These are phyloP conservation scores for Leccinum sublutescens DNA, from an alignment of 768 basidiomycete species.

Conservation along the genomic window DNA sequence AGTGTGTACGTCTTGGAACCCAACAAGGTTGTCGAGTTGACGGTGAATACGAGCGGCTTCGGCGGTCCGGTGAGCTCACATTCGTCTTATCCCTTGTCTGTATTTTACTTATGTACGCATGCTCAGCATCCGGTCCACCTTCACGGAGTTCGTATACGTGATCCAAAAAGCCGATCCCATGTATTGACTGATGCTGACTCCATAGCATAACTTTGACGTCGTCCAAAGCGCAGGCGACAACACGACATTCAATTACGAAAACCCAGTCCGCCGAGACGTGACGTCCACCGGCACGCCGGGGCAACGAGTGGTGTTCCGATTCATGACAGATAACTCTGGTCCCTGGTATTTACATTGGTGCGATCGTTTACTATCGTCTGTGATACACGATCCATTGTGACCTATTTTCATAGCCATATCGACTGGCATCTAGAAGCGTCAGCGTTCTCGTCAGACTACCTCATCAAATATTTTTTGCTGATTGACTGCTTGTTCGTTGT, in stretches of 20 bases:
- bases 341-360: conserved; percentile 51
- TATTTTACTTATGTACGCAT: background rate
- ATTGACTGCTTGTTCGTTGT: background rate
- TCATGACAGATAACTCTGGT: conserved; percentile 62
- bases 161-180: no score
- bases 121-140: conserved; percentile 32
- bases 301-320: conserved; percentile 52
- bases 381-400: background rate
- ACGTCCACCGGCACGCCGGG: conserved; percentile 27
- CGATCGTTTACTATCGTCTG: background rate
- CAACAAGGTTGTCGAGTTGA: conserved; percentile 32
- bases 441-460: background rate
- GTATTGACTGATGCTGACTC: no score
- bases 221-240: conserved; percentile 31
- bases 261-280: conserved; percentile 37
- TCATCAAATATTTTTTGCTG: background rate
- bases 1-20: conserved; percentile 23
- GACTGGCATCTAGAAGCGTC: conserved; percentile 31
- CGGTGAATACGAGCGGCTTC: conserved; percentile 5
- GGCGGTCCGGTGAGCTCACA: conserved; percentile 30
- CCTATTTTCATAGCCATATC: conserved; percentile 23
- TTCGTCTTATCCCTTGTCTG: no score
- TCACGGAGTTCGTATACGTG: conserved; percentile 28
- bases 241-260: conserved; percentile 33
- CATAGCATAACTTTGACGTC: conserved; percentile 37